A percentile compares a stretch with the other conserved stretches of the same genome.
Conservation (phyloP, 179 eudicot genomes). For the Heliamphora pulchella region DNA sequence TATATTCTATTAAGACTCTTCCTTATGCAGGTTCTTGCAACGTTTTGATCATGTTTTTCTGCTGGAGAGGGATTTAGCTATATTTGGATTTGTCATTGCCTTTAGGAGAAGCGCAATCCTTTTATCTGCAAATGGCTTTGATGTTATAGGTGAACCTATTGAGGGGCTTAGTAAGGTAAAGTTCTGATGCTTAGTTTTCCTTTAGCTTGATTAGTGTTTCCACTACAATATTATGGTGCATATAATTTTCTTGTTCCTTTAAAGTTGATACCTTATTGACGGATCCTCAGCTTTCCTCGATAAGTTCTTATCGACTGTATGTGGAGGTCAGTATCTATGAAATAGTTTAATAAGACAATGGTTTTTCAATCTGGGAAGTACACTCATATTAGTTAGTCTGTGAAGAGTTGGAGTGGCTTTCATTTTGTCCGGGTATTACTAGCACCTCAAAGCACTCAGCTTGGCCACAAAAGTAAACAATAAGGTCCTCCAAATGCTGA, state of each 20-base stretch:
- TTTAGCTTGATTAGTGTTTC: not conserved
- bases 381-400: constrained; percentile 64
- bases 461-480: constrained; percentile 47
- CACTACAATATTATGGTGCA: constrained; percentile 9
- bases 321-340: constrained; percentile 71
- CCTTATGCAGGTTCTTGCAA: not conserved
- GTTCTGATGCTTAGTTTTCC: not conserved
- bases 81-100: constrained; percentile 91
- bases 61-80: constrained; percentile 83
- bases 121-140: constrained; percentile 65
- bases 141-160: constrained; percentile 57
- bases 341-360: not conserved
- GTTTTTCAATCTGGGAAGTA: constrained; percentile 10
- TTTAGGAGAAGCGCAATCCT: constrained; percentile 86
- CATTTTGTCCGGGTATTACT: constrained; percentile 75
- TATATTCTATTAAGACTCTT: not conserved
- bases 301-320: constrained; percentile 91
- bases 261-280: constrained; percentile 69
- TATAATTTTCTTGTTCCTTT: constrained; percentile 14
- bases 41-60: constrained; percentile 32
- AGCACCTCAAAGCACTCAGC: constrained; percentile 38
- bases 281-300: constrained; percentile 97
- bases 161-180: constrained; percentile 68
- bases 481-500: constrained; percentile 64
- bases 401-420: constrained; percentile 98